A percentile compares a stretch with the other conserved stretches of the same genome.
phyloP scores from a whole-genome alignment of 495 filamentous ascomycete genomes.

The Bathelium albidoporum region DNA sequence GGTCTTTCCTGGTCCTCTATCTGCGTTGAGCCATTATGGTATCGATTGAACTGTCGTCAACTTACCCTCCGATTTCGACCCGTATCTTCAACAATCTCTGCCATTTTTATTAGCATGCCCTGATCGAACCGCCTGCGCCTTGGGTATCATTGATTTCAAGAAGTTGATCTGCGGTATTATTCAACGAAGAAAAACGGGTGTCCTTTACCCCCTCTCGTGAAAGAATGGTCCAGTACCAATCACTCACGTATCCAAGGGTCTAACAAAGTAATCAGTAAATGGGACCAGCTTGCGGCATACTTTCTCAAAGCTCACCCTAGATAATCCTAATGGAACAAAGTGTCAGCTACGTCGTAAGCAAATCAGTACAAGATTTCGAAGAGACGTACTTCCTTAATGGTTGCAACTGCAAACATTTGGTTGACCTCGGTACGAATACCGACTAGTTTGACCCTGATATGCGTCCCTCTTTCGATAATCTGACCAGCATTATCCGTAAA shows the following conservation, averaged over 20 bases:
- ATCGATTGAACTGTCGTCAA: too few species aligned
- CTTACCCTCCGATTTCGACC: too few species aligned
- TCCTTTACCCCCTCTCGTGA: too few species aligned
- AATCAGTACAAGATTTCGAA: neutral
- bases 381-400: slow-evolving; percentile 63
- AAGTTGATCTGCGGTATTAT: neutral
- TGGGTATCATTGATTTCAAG: neutral
- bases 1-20: neutral
- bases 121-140: neutral
- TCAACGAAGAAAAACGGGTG: neutral
- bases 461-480: slow-evolving; percentile 86
- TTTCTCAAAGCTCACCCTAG: neutral
- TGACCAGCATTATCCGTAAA: slow-evolving; percentile 56
- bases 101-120: neutral
- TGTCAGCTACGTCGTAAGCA: neutral
- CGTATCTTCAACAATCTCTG: neutral
- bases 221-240: neutral
- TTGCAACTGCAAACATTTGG: slow-evolving; percentile 91
- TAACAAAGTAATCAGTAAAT: neutral
- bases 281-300: neutral
- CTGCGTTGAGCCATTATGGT: too few species aligned
- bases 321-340: neutral
- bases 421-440: slow-evolving; percentile 86
- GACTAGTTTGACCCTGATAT: slow-evolving; percentile 85
- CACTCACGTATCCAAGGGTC: neutral